These are phyloP conservation scores for Pseudogymnoascus sp. DNA, from an alignment of 2,329 filamentous ascomycete species.

Conservation along the genomic window DNA sequence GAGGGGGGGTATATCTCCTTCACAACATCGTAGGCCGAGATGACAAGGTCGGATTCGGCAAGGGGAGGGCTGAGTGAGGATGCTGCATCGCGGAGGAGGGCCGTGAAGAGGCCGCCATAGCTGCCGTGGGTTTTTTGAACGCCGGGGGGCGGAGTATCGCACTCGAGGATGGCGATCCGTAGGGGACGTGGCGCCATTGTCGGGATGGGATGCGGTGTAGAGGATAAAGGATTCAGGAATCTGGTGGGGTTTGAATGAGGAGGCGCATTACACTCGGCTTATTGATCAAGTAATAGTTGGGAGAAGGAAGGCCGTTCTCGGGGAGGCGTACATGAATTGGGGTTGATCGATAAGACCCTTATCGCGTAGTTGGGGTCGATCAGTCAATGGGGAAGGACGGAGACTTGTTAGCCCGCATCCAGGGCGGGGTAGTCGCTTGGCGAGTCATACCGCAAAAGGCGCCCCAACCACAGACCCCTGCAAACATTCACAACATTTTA, in stretches of 20 bases:
- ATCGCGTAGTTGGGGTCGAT: neutral
- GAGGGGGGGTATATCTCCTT: slow-evolving; percentile 60
- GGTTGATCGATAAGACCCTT: neutral
- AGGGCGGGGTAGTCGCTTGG: neutral
- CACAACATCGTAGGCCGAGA: slow-evolving; percentile 66
- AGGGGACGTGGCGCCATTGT: slow-evolving; percentile 24
- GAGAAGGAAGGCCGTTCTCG: neutral
- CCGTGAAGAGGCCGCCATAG: slow-evolving; percentile 64
- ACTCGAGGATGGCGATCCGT: slow-evolving; percentile 71
- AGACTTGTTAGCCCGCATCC: neutral
- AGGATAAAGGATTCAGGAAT: neutral
- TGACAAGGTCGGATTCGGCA: slow-evolving; percentile 36
- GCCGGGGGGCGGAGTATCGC: slow-evolving; percentile 65
- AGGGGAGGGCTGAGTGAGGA: neutral
- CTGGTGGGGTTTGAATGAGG: neutral
- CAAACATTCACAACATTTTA: neutral
- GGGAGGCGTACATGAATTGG: neutral
- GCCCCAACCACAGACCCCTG: neutral
- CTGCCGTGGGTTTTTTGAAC: slow-evolving; percentile 57
- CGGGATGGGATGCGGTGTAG: neutral
- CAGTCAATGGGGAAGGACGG: neutral
- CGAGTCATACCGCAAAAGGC: neutral
- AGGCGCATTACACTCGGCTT: neutral
- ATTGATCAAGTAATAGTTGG: slow-evolving; percentile 5
- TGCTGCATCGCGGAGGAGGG: slow-evolving; percentile 45